A percentile compares a stretch with the other conserved stretches of the same genome.
Conservation (phyloP, 2,329 filamentous ascomycete species). For the Botryosphaeria agaves region DNA sequence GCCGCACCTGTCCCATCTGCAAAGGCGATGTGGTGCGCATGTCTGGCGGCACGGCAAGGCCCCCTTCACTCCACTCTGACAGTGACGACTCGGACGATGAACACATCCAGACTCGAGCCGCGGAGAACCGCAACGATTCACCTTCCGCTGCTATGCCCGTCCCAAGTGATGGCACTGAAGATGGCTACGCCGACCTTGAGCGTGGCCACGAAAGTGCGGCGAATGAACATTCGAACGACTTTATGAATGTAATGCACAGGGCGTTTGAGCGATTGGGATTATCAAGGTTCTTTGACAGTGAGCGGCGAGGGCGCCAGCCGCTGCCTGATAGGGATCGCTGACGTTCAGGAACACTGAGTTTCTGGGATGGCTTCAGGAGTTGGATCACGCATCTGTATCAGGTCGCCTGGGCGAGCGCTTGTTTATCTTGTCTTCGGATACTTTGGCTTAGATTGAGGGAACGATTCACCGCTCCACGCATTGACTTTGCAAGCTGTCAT, state of each 20-base stretch:
- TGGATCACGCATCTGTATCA: too few species aligned
- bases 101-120: slow-evolving; percentile 25
- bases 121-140: slow-evolving; percentile 26
- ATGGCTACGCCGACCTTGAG: slow-evolving; percentile 21
- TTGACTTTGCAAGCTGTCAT: too few species aligned
- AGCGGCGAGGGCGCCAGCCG: not conserved
- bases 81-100: slow-evolving; percentile 26
- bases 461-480: too few species aligned
- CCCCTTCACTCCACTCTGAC: not conserved
- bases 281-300: not conserved
- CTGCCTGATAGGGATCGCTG: not conserved
- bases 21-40: slow-evolving; percentile 80
- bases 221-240: not conserved
- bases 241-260: not conserved
- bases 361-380: too few species aligned
- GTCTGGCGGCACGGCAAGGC: slow-evolving; percentile 6
- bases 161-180: slow-evolving; percentile 15
- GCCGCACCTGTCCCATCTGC: slow-evolving; percentile 95
- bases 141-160: slow-evolving; percentile 34
- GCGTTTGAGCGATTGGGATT: not conserved
- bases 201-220: slow-evolving; percentile 13
- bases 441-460: too few species aligned
- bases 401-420: too few species aligned
- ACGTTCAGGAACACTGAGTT: not conserved
- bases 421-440: too few species aligned